These are phyloP conservation scores for Beauveria brongniartii DNA, from an alignment of 2,329 filamentous ascomycete genomes.

Conservation along the genomic window DNA sequence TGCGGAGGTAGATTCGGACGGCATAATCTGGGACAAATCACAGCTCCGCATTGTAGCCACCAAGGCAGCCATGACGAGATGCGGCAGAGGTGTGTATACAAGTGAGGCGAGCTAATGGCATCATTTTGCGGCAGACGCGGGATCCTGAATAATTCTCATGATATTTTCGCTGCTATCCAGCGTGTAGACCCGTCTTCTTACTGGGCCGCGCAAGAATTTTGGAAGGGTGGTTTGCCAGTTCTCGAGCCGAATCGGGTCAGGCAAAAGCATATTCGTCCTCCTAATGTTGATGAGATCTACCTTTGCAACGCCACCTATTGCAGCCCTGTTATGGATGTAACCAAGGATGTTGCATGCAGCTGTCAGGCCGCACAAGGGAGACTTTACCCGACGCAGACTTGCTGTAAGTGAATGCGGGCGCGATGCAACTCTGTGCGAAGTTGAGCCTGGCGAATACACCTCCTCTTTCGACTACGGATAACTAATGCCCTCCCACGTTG, in stretches of 20 bases:
- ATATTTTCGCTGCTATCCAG: neutral
- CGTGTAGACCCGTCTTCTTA: neutral
- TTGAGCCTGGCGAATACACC: neutral
- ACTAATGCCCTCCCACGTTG: neutral
- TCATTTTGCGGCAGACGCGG: neutral
- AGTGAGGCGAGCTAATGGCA: neutral
- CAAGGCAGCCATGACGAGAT: neutral
- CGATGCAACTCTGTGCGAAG: neutral
- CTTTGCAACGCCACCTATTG: neutral
- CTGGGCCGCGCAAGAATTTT: too few relatives aligned
- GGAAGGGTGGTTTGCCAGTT: too few relatives aligned
- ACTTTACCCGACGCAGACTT: neutral
- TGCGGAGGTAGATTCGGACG: neutral
- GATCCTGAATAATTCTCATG: too few relatives aligned
- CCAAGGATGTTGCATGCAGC: neutral
- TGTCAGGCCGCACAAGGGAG: neutral
- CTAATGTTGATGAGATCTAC: neutral
- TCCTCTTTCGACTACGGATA: neutral
- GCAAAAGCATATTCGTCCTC: neutral
- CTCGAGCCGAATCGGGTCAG: neutral
- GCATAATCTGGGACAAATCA: slow-evolving; percentile 10
- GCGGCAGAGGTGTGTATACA: neutral
- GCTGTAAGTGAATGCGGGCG: neutral
- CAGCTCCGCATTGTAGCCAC: slow-evolving; percentile 1
- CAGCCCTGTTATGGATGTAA: neutral